These are phyloP conservation scores for Coemansia sp. DNA, from an alignment of 192 early-diverging fungal genomes.

Conservation along the genomic window DNA sequence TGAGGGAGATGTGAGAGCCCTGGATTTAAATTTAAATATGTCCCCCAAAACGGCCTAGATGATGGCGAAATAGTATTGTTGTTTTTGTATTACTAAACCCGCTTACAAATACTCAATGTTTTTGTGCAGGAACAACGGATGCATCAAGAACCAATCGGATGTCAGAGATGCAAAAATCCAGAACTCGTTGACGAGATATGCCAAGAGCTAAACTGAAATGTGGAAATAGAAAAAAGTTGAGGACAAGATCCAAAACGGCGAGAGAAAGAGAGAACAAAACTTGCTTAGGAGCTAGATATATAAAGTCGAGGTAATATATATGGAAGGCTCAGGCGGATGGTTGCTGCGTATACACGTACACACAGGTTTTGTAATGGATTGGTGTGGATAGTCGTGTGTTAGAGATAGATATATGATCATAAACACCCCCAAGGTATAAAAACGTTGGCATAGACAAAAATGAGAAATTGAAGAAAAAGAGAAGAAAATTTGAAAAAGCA, in stretches of 20 bases:
- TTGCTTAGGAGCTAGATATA: too few species aligned
- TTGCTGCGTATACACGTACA: too few species aligned
- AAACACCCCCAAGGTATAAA: too few species aligned
- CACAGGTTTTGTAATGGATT: too few species aligned
- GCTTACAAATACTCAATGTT: slow-evolving; percentile 3
- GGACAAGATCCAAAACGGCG: slow-evolving; percentile 7
- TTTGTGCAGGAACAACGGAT: neutral
- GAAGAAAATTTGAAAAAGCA: neutral
- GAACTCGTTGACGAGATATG: neutral
- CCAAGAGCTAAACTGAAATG: neutral
- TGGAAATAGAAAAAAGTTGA: neutral
- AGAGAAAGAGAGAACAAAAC: neutral
- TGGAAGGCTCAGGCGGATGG: too few species aligned
- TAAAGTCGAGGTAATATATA: too few species aligned
- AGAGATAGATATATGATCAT: too few species aligned
- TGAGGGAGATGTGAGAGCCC: neutral
- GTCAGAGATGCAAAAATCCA: neutral
- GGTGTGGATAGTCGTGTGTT: too few species aligned
- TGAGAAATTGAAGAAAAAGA: slow-evolving; percentile 8
- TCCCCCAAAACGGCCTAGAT: neutral
- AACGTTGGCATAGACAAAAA: slow-evolving; percentile 2
- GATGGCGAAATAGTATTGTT: neutral
- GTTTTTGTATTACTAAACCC: slow-evolving; percentile 7
- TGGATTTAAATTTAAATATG: neutral
- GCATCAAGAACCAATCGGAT: slow-evolving; percentile 5